Evolutionary conservation across 2,329 filamentous ascomycete genomes (phyloP).

Genomic region (Arthrobotrys entomopaga): DNA sequence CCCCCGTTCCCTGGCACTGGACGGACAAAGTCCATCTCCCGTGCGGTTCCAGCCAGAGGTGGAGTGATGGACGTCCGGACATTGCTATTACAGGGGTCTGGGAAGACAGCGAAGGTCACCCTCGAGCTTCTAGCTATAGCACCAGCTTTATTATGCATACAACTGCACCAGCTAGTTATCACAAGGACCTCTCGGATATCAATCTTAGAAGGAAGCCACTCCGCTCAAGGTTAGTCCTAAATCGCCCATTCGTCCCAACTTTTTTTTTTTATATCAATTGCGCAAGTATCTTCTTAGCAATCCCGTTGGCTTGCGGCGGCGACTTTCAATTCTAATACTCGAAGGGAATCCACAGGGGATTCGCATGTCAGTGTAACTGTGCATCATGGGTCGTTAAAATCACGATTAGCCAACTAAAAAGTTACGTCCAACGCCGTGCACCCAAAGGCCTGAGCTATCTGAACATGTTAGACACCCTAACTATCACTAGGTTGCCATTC

Average conservation of each 20-base stretch:
- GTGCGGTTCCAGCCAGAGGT: slow-evolving; percentile 35
- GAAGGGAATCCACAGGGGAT: no score
- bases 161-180: slow-evolving; percentile 23
- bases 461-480: neutral
- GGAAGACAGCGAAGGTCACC: slow-evolving; percentile 33
- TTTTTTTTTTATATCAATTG: slow-evolving; percentile 6
- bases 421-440: no score
- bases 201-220: neutral
- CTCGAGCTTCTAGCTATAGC: slow-evolving; percentile 35
- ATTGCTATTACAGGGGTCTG: slow-evolving; percentile 22
- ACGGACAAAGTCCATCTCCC: slow-evolving; percentile 48
- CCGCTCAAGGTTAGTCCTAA: slow-evolving; percentile 19
- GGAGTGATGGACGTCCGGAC: slow-evolving; percentile 8
- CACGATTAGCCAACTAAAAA: no score
- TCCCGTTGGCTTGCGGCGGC: slow-evolving; percentile 31
- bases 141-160: slow-evolving; percentile 42
- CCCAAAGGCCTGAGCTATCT: neutral
- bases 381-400: slow-evolving; percentile 12
- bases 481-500: neutral
- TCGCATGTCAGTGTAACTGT: slow-evolving; percentile 1
- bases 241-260: slow-evolving; percentile 44
- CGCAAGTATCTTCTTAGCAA: slow-evolving; percentile 8
- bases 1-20: slow-evolving; percentile 39
- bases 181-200: slow-evolving; percentile 31
- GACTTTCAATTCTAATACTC: no score